These are phyloP conservation scores for Yueomyces sp. DNA, from an alignment of 1,139 yeast species.

Conservation along the genomic window DNA sequence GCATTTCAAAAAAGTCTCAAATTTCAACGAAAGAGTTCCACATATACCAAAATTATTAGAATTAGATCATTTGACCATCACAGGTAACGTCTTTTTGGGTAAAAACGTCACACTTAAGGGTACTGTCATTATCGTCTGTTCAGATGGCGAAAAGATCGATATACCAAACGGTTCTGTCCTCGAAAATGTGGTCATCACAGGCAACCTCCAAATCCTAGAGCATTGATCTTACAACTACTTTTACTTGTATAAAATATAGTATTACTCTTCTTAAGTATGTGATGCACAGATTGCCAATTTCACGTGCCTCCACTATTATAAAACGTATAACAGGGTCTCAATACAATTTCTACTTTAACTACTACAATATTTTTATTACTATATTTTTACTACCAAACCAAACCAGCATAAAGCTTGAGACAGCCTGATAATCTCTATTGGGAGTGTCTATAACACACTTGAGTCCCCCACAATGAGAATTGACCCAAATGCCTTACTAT, in stretches of 20 bases:
- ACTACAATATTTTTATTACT: no score
- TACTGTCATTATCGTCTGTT: constrained; percentile 93
- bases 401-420: background rate
- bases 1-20: constrained; percentile 88
- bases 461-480: constrained; percentile 14
- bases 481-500: constrained; percentile 21
- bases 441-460: no score
- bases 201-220: constrained; percentile 75
- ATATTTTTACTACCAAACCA: background rate
- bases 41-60: constrained; percentile 95
- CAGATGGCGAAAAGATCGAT: constrained; percentile 92
- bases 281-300: no score
- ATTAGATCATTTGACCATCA: constrained; percentile 91
- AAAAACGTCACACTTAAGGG: constrained; percentile 87
- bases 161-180: constrained; percentile 91
- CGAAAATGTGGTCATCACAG: constrained; percentile 95
- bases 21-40: constrained; percentile 79
- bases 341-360: no score
- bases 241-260: no score
- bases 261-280: no score
- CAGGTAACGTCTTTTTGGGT: constrained; percentile 91
- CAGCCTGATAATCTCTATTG: no score
- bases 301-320: no score
- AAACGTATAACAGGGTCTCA: no score
- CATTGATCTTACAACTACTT: constrained; percentile 33